phyloP scores from a whole-genome alignment of 805 yeast species.

The Candida verbasci region DNA sequence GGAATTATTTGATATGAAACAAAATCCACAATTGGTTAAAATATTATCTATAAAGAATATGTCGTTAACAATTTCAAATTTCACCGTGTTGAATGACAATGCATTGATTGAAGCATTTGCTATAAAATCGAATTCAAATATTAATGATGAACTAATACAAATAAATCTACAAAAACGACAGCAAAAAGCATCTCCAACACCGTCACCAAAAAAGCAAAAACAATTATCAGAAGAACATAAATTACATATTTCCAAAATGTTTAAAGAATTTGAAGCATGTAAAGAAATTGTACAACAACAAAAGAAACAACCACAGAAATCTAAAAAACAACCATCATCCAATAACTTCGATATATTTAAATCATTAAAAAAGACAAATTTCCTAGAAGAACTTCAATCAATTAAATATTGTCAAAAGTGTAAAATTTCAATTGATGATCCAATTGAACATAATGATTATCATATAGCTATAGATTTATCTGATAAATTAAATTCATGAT shows the following conservation, averaged over 20 bases:
- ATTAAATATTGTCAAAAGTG: constrained; percentile 25
- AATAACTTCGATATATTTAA: constrained; percentile 7
- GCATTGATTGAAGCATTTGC: constrained; percentile 30
- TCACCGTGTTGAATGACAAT: constrained; percentile 40
- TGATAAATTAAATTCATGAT: constrained; percentile 28
- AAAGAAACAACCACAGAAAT: not conserved
- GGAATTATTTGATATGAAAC: constrained; percentile 13
- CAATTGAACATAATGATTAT: constrained; percentile 50
- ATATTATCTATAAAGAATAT: constrained; percentile 45
- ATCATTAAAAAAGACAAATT: constrained; percentile 7
- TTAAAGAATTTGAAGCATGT: constrained; percentile 7
- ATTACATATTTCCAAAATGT: constrained; percentile 24
- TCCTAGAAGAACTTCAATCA: constrained; percentile 15
- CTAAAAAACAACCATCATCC: not conserved
- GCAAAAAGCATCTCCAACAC: not conserved
- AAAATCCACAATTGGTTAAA: constrained; percentile 16
- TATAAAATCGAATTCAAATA: not conserved
- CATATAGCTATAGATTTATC: constrained; percentile 51
- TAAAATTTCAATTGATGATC: constrained; percentile 21
- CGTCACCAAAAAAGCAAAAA: not conserved
- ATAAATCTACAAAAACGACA: constrained; percentile 6
- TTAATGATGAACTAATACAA: constrained; percentile 10
- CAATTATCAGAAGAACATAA: constrained; percentile 16
- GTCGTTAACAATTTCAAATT: constrained; percentile 50
- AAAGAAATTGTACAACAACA: not conserved